Evolutionary conservation across 2,329 filamentous ascomycete genomes (phyloP), one percentile per base, ranked within the genome.

Genomic region (Graphilbum ipis-grandicollis): DNA sequence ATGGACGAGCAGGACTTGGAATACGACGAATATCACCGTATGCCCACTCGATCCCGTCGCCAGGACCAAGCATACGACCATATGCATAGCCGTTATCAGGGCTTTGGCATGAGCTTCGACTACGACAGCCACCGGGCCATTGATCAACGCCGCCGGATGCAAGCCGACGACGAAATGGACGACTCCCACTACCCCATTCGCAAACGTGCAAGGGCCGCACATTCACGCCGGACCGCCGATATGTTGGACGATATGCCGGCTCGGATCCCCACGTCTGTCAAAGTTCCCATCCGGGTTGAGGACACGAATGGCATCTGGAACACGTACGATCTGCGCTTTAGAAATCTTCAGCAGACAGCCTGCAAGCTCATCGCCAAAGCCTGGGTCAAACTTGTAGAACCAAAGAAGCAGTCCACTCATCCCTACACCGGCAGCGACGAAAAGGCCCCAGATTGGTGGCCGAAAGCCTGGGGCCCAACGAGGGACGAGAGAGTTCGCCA

Each of bases 341-440:
- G 68, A 43, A 67, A 68, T 40, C 68, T 78, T 45, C 78, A 84
- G 47, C 79, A 85, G 47, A 67, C 71, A 2, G 69, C 74, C 7
- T 78, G 75, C 56, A 84, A 84, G 53, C 58, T 75, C 19, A 74
- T 84, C 36, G 73, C 73, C 25, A 85, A 84, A 51, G 75, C 71
- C 10, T 84, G 79, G 71, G 74, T 85, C 41, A 82, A 82, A 49
- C 64, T 71, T 2, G 71, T 84, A 2, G 77, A 80, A 46, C 79
- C 79, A 0, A 82, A 79, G 55, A 85, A 85, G 53, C 79, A 83
- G 52, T 76, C 75, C 0, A 76, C 70, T 15, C 73, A 79, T 46
- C 79, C 79, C 0, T 85, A 85, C 48, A 79, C 74, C 1, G 63
- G 65, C n/a, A 68, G 66, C 23, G 66, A 75, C 33, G 65, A 66